Conservation (phyloP, 495 filamentous ascomycete species). For the Penicillium ochrochloron region DNA sequence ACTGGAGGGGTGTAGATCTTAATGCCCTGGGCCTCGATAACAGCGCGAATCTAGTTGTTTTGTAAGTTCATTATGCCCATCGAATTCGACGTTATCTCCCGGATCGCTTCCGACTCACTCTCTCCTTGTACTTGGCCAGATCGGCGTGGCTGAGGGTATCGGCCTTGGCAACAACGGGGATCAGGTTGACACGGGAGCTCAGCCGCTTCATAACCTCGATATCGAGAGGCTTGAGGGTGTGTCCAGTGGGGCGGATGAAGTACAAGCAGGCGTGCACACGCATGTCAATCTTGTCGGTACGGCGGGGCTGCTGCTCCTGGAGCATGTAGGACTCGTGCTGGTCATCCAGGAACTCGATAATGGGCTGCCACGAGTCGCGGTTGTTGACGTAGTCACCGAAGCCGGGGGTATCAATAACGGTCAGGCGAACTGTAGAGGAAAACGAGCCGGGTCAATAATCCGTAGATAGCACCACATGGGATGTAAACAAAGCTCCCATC, state of each 20-base stretch:
- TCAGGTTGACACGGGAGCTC: conserved; percentile 95
- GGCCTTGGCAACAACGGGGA: conserved; percentile 97
- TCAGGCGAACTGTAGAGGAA: conserved; percentile 76
- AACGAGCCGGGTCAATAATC: conserved; percentile 20
- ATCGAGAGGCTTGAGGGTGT: conserved; percentile 97
- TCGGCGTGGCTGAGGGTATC: conserved; percentile 94
- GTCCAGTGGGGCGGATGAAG: conserved; percentile 97
- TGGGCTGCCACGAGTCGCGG: conserved; percentile 98
- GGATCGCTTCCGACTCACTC: conserved; percentile 58
- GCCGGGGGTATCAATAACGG: conserved; percentile 97
- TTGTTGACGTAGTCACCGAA: conserved; percentile 99
- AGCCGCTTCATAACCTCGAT: conserved; percentile 99
- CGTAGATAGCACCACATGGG: conserved; percentile 10
- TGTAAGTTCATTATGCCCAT: conserved; percentile 5
- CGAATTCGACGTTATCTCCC: neutral
- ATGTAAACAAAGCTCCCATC: conserved; percentile 5
- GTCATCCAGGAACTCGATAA: conserved; percentile 99
- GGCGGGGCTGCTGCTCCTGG: conserved; percentile 98
- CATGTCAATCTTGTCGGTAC: conserved; percentile 97
- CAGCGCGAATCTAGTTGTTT: conserved; percentile 75
- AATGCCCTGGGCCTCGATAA: conserved; percentile 97
- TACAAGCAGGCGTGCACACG: conserved; percentile 98
- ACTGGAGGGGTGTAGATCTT: conserved; percentile 98
- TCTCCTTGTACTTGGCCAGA: conserved; percentile 88
- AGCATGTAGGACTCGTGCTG: conserved; percentile 99